Base-by-base conservation (phyloP, 176 grass and related monocot species). In the Oryza australiensis region DNA sequence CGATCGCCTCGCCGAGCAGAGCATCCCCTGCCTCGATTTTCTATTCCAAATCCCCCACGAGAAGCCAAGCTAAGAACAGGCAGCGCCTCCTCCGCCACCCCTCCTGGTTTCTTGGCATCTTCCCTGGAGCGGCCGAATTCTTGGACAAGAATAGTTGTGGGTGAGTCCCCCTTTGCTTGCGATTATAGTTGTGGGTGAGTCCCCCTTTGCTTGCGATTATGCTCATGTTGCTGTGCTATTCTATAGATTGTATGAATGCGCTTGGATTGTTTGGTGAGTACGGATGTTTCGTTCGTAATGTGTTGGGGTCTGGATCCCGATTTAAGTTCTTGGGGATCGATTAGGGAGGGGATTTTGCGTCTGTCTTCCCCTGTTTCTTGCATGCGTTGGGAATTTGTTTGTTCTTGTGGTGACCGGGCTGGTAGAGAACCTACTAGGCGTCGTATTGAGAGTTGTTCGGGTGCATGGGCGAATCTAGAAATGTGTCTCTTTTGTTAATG, bases 121-220 rank as follows among this genome's bases (percentile, higher is more conserved):
- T 55, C n/a, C n/a, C n/a, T n/a, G 3, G 29, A 24, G 20, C 40
- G 28, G 28, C 60, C 53, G 22, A 27, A 12, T 64, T 45, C 26
- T 68, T 27, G 85, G 70, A 76, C 46, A 10, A 60, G 11, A 42
- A 78, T n/a, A n/a, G n/a, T 34, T 12, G 66, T 87, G 86, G 77
- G 86, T 78, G 48, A 53, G 48, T 55, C 62, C 7, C 34, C 6
- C 26, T 45, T 45, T 63, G 12, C 62, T 53, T 12, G 18, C 34
- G 70, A 6, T 35, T 38, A 55, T 20, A n/a, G n/a, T n/a, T n/a
- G n/a, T n/a, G n/a, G n/a, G 30, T 32, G 35, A 38, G 9, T 18
- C 18, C 28, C 13, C 6, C 26, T 45, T 45, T 63, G 12, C 62
- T 53, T 12, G 18, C 34, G 70, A 6, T 35, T 38, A 55, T 20